These are phyloP conservation scores for Oryza meridionalis DNA, from an alignment of 176 grass and related monocot species.

Conservation along the genomic window DNA sequence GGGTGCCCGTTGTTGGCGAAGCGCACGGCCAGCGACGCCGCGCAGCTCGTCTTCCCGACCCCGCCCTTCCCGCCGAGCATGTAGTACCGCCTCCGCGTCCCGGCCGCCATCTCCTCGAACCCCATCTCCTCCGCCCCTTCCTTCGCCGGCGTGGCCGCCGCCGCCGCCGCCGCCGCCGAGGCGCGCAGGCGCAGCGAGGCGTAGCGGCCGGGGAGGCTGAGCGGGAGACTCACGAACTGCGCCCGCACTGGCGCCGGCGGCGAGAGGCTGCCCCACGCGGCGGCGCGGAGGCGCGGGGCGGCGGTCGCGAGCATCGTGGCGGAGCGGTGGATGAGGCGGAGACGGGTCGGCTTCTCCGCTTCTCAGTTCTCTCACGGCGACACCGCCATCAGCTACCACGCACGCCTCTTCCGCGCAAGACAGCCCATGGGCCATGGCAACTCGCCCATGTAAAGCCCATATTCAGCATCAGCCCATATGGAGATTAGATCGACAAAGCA, in stretches of 20 bases:
- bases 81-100: conserved; percentile 68
- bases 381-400: neutral
- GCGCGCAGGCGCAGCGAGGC: conserved; percentile 27
- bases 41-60: conserved; percentile 92
- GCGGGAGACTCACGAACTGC: neutral
- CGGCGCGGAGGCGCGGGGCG: conserved; percentile 32
- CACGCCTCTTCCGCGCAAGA: neutral
- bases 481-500: neutral
- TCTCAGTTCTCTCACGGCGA: neutral
- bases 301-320: conserved; percentile 50
- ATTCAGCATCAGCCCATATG: no score
- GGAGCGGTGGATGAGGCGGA: conserved; percentile 22
- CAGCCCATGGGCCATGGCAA: neutral
- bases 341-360: neutral
- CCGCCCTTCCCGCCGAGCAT: conserved; percentile 94
- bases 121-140: conserved; percentile 48
- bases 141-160: conserved; percentile 39
- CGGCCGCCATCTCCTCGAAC: conserved; percentile 72
- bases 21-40: conserved; percentile 78
- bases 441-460: neutral
- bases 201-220: neutral
- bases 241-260: neutral
- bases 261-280: conserved; percentile 34
- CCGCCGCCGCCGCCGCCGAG: neutral
- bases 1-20: conserved; percentile 93